Evolutionary conservation across 2,329 filamentous ascomycete genomes (phyloP).

Genomic region (Cladophialophora chaetospira): DNA sequence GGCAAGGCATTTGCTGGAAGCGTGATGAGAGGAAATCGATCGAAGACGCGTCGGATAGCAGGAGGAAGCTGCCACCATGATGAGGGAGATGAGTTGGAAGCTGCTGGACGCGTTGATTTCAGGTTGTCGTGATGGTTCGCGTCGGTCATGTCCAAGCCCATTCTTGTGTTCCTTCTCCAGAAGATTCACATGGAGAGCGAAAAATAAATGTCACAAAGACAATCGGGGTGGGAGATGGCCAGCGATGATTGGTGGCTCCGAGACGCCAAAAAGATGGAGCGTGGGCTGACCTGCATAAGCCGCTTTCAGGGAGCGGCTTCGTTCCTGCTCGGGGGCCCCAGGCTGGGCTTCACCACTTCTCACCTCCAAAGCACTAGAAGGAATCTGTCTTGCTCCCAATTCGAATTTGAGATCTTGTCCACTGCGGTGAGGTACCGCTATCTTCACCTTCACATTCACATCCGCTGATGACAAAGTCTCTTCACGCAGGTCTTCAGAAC

Average conservation of each 20-base stretch:
- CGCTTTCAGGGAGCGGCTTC: too few relatives aligned
- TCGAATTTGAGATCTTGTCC: too few relatives aligned
- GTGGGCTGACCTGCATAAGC: constrained; percentile 12
- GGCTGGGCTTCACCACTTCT: too few relatives aligned
- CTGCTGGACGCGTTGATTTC: not conserved
- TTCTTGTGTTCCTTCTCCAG: not conserved
- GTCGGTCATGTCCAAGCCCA: constrained; percentile 13
- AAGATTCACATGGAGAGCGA: not conserved
- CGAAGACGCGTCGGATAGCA: constrained; percentile 80
- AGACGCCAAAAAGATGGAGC: not conserved
- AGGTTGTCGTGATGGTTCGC: not conserved
- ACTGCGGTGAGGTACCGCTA: too few relatives aligned
- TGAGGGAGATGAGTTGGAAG: not conserved
- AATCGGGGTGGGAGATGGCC: not conserved
- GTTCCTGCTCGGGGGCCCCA: too few relatives aligned
- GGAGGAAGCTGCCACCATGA: constrained; percentile 54
- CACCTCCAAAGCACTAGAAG: too few relatives aligned
- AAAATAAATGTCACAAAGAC: not conserved
- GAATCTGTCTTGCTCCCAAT: too few relatives aligned
- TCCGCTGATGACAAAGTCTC: too few relatives aligned
- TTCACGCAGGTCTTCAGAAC: too few relatives aligned
- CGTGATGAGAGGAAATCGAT: constrained; percentile 75
- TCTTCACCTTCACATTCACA: too few relatives aligned
- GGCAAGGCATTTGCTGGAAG: constrained; percentile 77
- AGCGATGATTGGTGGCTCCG: not conserved